Percentiles rank a stretch among this genome's conserved stretches.
These are phyloP conservation scores for Aleurites moluccanus DNA, from an alignment of 441 rosid species.

Conservation along the genomic window DNA sequence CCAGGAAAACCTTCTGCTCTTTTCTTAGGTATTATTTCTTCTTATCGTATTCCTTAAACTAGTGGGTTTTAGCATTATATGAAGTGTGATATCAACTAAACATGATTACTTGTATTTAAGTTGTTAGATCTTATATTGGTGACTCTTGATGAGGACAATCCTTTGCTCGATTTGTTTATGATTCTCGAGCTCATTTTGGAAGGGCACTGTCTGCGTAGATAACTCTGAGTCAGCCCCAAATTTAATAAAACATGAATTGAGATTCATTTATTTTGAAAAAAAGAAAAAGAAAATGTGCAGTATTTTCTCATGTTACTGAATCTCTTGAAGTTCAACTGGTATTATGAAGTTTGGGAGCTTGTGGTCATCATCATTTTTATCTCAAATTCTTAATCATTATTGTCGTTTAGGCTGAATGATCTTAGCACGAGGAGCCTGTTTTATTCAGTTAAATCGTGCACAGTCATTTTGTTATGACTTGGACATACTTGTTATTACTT, in stretches of 20 bases:
- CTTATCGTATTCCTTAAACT: background rate
- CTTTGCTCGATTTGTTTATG: background rate
- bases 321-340: background rate
- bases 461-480: background rate
- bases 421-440: background rate
- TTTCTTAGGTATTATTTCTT: conserved; percentile 55
- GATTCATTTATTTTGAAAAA: background rate
- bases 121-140: conserved; percentile 8
- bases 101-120: background rate
- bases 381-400: background rate
- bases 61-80: background rate
- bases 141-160: background rate
- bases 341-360: background rate
- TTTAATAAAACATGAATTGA: background rate
- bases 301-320: background rate
- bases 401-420: background rate
- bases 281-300: background rate
- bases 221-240: background rate
- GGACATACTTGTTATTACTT: background rate
- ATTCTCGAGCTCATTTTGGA: background rate
- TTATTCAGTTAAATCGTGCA: background rate
- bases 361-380: background rate
- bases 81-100: background rate
- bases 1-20: conserved; percentile 89
- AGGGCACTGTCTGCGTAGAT: background rate